phyloP scores from a whole-genome alignment of 495 filamentous ascomycete genomes.

The Tuber indicum region DNA sequence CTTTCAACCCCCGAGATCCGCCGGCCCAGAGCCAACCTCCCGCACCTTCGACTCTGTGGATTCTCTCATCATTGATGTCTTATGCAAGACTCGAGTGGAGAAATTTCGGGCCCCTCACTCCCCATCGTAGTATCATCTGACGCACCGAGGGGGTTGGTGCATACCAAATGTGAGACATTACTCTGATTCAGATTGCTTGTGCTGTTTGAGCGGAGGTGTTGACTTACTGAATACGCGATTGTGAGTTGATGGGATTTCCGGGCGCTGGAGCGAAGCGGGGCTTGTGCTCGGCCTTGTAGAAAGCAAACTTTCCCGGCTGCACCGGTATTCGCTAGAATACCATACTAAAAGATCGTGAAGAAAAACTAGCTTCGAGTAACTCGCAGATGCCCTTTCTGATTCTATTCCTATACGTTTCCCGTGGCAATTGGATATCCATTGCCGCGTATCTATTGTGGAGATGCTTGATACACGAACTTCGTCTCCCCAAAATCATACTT shows the following conservation, averaged over 20 bases:
- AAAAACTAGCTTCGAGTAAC: neutral
- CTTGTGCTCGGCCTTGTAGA: neutral
- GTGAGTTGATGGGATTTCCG: neutral
- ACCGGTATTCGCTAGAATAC: neutral
- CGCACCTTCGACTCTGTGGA: neutral
- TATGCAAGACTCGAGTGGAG: neutral
- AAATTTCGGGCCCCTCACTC: neutral
- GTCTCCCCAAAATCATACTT: neutral
- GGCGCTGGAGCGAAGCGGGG: neutral
- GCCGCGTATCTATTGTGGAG: neutral
- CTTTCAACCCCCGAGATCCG: neutral
- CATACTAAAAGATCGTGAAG: neutral
- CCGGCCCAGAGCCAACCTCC: neutral
- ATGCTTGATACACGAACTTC: neutral
- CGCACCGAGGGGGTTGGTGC: neutral
- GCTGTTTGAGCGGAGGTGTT: neutral
- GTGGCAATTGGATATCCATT: neutral
- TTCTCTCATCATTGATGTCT: neutral
- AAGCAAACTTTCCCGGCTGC: neutral
- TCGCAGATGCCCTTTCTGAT: neutral
- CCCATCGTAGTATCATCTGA: neutral
- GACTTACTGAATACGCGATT: neutral
- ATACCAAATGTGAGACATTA: neutral
- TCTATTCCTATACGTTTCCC: neutral
- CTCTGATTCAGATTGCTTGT: neutral